Evolutionary conservation across 2,329 filamentous ascomycete genomes (phyloP), one percentile per base, ranked within the genome.

Genomic region (Aureobasidium sp.): DNA sequence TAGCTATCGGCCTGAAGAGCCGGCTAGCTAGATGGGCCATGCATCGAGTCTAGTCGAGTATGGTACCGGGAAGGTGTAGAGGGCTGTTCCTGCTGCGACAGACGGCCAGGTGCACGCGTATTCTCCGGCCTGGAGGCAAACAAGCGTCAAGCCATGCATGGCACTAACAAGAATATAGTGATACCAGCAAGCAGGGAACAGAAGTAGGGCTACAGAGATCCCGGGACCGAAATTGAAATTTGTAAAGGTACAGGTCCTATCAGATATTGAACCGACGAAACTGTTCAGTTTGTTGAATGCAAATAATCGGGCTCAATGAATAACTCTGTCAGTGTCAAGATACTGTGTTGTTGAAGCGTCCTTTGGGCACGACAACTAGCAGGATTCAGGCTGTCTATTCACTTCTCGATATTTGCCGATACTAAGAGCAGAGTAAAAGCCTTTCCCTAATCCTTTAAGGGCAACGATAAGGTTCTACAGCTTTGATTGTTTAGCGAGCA

Each of bases 401-500:
- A 45, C 45, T 36, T 57, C 53, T 45, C 29, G 39, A 45, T 9
- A 29, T 57, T 57, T 45, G n/a, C 53, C 53, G 41, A 17, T 27
- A 45, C 27, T 25, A 1, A 36, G 39, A 9, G 14, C 9, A 22
- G 17, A 45, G 27, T 36, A 36, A 20, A 45, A 42, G 27, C 53
- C 39, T 31, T 42, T 25, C 55, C 42, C 3, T 29, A 39, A 15
- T 36, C 11, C 42, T 39, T 36, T 14, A 48, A 58, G 55, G 34
- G 22, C 42, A 20, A n/a, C n/a, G 17, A 25, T 58, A 48, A 48
- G 11, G 55, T 58, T 48, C 17, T 47, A 27, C 31, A 31, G 31
- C 25, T 48, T 27, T 37, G 29, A 17, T 29, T 29, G 42, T 37
- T 48, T 48, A 58, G 55, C 55, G 55, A 58, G 42, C 41, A 57